These are phyloP conservation scores for Diversispora epigaea DNA, from an alignment of 192 early-diverging fungal genomes.

Conservation along the genomic window DNA sequence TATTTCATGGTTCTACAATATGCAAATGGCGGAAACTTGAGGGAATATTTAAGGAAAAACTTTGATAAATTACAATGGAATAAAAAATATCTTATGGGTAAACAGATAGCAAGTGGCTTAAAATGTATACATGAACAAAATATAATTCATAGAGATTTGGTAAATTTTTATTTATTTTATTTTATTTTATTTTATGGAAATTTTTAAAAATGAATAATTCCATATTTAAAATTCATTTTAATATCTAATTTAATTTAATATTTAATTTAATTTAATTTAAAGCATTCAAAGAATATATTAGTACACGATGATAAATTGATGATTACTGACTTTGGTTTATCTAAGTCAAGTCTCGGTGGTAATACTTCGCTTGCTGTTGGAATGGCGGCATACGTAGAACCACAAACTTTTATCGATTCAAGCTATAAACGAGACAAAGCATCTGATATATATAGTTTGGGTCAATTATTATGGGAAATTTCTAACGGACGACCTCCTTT, in stretches of 20 bases:
- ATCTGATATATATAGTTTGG: slow-evolving; percentile 44
- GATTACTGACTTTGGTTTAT: slow-evolving; percentile 23
- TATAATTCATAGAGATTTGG: slow-evolving; percentile 22
- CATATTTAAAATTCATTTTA: background rate
- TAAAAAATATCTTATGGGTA: background rate
- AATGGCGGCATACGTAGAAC: background rate
- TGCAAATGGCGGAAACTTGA: slow-evolving; percentile 11
- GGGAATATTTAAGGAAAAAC: slow-evolving; percentile 12
- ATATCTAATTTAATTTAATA: too few relatives aligned
- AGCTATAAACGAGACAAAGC: slow-evolving; percentile 31
- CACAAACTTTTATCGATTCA: background rate
- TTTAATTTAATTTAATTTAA: background rate
- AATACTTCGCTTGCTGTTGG: background rate
- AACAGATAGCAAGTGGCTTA: slow-evolving; percentile 9
- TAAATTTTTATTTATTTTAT: background rate
- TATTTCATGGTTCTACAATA: background rate
- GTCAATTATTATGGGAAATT: slow-evolving; percentile 44
- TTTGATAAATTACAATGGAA: background rate
- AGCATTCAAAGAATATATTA: slow-evolving; percentile 26
- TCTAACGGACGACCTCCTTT: slow-evolving; percentile 39
- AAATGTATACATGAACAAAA: background rate
- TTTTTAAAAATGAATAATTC: background rate
- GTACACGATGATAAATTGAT: background rate
- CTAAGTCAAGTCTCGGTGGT: background rate
- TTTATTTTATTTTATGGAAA: background rate